Conservation (phyloP, 164 flowering plant genomes). For the Vitis cinerea region DNA sequence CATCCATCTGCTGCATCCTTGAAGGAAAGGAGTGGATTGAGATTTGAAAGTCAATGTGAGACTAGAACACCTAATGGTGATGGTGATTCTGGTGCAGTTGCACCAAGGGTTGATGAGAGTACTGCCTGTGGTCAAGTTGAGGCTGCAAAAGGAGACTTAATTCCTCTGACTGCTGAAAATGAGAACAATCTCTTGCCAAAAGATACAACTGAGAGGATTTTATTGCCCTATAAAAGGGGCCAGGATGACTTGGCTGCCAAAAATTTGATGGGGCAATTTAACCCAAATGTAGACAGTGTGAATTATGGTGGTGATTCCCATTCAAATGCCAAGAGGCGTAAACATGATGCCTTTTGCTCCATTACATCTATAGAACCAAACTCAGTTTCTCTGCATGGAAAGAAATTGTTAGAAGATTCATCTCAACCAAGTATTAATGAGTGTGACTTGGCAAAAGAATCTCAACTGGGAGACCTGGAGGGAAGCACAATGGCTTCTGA, state of each 20-base stretch:
- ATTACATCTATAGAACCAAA: constrained; percentile 12
- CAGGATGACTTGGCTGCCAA: constrained; percentile 11
- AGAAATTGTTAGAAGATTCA: constrained; percentile 12
- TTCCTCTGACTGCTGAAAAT: constrained; percentile 11
- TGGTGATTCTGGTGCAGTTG: constrained; percentile 9
- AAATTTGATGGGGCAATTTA: not conserved
- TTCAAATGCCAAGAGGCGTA: constrained; percentile 29
- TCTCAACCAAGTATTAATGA: constrained; percentile 8
- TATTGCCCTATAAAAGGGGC: constrained; percentile 27
- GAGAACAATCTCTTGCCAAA: constrained; percentile 8
- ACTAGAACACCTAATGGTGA: constrained; percentile 3
- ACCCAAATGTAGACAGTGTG: not conserved
- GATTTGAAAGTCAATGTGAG: constrained; percentile 5
- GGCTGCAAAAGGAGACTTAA: constrained; percentile 6
- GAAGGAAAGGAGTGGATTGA: constrained; percentile 38
- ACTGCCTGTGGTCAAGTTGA: constrained; percentile 1
- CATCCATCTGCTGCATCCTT: constrained; percentile 33
- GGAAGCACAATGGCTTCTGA: constrained; percentile 7
- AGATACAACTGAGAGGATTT: constrained; percentile 1
- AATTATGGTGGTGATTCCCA: constrained; percentile 13
- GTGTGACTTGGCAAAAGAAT: constrained; percentile 12
- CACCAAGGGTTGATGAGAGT: constrained; percentile 7
- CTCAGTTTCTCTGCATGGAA: constrained; percentile 6
- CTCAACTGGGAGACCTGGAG: constrained; percentile 5
- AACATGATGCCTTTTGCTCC: constrained; percentile 7